Evolutionary conservation across 345 rosid species (phyloP).

Genomic region (Populus tremula): DNA sequence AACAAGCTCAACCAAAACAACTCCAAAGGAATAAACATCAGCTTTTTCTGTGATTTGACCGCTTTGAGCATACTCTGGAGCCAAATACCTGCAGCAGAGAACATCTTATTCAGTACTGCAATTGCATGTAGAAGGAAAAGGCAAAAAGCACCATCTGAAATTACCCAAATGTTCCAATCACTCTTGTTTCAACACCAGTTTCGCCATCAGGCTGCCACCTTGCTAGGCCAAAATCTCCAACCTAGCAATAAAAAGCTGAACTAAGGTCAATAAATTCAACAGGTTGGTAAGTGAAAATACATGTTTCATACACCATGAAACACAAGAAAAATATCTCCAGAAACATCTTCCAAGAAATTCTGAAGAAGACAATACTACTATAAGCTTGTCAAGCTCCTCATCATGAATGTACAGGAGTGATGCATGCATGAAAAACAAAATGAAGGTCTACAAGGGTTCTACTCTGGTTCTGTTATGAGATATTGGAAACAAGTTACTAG

Average conservation of each 20-base stretch:
- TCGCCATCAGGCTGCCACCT: conserved; percentile 99
- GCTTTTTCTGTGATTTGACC: conserved; percentile 99
- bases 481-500: neutral
- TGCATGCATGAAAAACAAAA: neutral
- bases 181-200: conserved; percentile 89
- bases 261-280: neutral
- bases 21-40: conserved; percentile 96
- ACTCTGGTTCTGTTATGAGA: neutral
- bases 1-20: conserved; percentile 91
- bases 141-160: conserved; percentile 17
- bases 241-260: conserved; percentile 41
- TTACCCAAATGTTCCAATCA: conserved; percentile 98
- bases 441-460: neutral
- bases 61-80: conserved; percentile 97
- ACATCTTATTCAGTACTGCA: neutral
- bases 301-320: neutral
- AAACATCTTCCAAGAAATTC: neutral
- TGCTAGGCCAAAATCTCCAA: conserved; percentile 99
- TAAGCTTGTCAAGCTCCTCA: neutral
- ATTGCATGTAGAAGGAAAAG: conserved; percentile 3
- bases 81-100: conserved; percentile 73
- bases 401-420: neutral
- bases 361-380: neutral
- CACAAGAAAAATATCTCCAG: neutral
- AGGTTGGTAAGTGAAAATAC: neutral